Evolutionary conservation across 2,329 filamentous ascomycete genomes (phyloP), one percentile per base, ranked within the genome.

Genomic region (Lachnum nothofagi): DNA sequence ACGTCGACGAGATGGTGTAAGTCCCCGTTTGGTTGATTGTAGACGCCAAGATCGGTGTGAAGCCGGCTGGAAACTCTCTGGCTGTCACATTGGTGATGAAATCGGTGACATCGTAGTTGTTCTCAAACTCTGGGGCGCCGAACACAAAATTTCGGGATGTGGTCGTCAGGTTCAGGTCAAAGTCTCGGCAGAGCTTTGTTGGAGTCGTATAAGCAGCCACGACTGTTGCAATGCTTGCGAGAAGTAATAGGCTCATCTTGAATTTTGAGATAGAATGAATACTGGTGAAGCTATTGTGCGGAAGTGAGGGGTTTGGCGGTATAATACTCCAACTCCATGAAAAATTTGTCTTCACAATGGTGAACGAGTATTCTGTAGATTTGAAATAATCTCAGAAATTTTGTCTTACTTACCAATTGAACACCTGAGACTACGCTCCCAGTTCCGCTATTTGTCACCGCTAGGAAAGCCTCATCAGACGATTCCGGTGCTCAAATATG

Each of bases 31-130:
- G 22, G 24, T 42, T 42, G 14, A 42, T 12, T 3, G n/a, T 16
- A 8, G 31, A 38, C 12, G 24, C 8, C 10, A 37, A 14, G 4
- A 45, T 10, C 3, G 42, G 42, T 27, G n/a, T 34, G 5, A 49
- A 37, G 37, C 12, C 25, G 8, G 33, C 33, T 12, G 10, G 8
- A 14, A 12, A n/a, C 16, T 27, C 47, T 25, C 47, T 24, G 19
- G 16, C 17, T 40, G 31, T 27, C 34, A 49, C 16, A 5, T 41
- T 19, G 16, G 24, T 29, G 8, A 24, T n/a, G 7, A 51, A 40
- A 14, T 31, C 43, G n/a, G 38, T 33, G 20, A 51, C 9, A 25
- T 51, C 48, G 16, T 25, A 41, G 37, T 51, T 51, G 19, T 31
- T 46, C 7, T 29, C 8, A 25, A 46, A 51, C 17, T 42, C 20